phyloP scores from a whole-genome alignment of 768 basidiomycete genomes.

The Amanita rimosa region DNA sequence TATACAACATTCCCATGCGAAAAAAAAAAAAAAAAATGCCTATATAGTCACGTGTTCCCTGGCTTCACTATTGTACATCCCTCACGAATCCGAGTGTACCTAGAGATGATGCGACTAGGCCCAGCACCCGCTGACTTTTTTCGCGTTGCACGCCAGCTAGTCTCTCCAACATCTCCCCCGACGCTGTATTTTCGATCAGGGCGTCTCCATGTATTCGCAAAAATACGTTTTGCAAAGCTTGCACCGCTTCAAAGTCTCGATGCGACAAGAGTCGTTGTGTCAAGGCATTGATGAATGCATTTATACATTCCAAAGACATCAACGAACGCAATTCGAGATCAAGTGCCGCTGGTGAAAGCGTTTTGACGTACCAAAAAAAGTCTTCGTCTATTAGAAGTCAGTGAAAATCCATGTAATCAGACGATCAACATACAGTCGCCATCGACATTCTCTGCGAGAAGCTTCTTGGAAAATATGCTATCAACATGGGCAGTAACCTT shows the following conservation, averaged over 20 bases:
- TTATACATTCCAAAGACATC: conserved; percentile 48
- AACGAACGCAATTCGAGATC: conserved; percentile 87
- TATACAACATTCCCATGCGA: too few relatives aligned
- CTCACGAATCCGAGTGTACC: conserved; percentile 71
- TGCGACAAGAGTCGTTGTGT: conserved; percentile 62
- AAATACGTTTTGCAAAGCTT: conserved; percentile 79
- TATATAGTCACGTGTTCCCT: too few relatives aligned
- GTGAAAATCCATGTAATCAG: neutral
- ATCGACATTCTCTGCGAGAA: conserved; percentile 41
- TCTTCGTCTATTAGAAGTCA: conserved; percentile 46
- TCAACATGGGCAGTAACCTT: conserved; percentile 38
- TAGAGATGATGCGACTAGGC: conserved; percentile 61
- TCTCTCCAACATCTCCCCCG: conserved; percentile 42
- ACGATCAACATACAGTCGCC: conserved; percentile 52
- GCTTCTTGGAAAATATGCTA: conserved; percentile 61
- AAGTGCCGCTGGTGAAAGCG: conserved; percentile 80
- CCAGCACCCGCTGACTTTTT: conserved; percentile 72
- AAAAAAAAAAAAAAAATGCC: too few relatives aligned
- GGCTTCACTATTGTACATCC: conserved; percentile 48
- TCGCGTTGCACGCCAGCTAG: conserved; percentile 56
- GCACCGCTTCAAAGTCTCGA: conserved; percentile 92
- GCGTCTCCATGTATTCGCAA: conserved; percentile 77
- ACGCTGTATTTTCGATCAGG: conserved; percentile 58
- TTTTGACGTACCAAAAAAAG: conserved; percentile 79
- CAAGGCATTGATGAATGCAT: conserved; percentile 64